Base-by-base conservation (phyloP, 495 filamentous ascomycete genomes). In the Annulohypoxylon maeteangense region DNA sequence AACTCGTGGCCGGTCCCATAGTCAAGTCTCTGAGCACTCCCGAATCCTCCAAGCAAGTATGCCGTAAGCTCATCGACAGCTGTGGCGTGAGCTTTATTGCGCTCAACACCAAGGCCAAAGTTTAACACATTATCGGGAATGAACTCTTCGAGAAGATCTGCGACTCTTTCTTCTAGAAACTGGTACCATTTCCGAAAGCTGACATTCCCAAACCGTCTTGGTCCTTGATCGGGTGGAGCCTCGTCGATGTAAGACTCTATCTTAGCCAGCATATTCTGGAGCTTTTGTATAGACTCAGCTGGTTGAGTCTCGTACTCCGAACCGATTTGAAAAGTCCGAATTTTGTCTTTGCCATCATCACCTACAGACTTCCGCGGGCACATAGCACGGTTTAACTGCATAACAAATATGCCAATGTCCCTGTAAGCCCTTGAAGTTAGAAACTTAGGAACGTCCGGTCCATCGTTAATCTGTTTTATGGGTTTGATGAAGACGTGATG, bases 1-100 rank as follows among this genome's bases (percentile, higher is more conserved):
- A 99, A 79, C 78, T 99, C 95, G 79, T 99, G 95, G 1, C 95
- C 95, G 6, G 96, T 98, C 0, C 95, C 95, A 77, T 97, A 99
- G 79, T 99, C 95, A 45, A 99, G 83, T 34, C 95, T 85, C 74
- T 97, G 92, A 1, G 91, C 75, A 74, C 94, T 97, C 1, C 95
- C 95, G 83, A 95, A 98, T 38, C 89, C 90, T 18, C 92, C 94
- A 14, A 96, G 73, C 7, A 99, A 88, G 78, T 99, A 99, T 25
- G 87, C 83, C 54, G 82, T 83, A 16, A 98, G 80, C 78, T 98
- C 95, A 32, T 84, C 79, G 50, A 72, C 56, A 29, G 78, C 74
- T 11, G 68, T 42, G n/a, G 47, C 47, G 32, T 51, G 63, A 5
- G 20, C 5, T 31, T 48, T n/a, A 34, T 51, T 63, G 6, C 20